phyloP scores from a whole-genome alignment of 2,329 filamentous ascomycete genomes.

The Trichoderma asperellum region DNA sequence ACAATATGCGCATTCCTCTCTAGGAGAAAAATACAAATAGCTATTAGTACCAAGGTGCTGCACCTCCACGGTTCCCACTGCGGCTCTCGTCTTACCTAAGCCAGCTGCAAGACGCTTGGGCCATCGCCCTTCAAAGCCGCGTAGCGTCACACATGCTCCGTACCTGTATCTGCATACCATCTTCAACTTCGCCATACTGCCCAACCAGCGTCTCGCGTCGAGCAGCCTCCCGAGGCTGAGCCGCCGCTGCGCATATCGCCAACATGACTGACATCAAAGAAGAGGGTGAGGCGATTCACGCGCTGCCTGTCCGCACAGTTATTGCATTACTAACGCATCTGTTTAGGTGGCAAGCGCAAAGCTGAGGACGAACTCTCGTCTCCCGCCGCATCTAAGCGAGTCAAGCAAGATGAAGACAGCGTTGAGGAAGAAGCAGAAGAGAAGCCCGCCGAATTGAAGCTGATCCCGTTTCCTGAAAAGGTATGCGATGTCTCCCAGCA shows the following conservation, averaged over 20 bases:
- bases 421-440: slow-evolving; percentile 40
- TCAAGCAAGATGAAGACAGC: slow-evolving; percentile 53
- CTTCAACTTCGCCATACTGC: slow-evolving; percentile 7
- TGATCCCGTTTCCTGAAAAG: slow-evolving; percentile 89
- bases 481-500: slow-evolving; percentile 47
- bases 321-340: neutral
- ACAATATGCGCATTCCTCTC: too few relatives aligned
- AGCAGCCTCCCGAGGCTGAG: neutral
- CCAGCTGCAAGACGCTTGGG: slow-evolving; percentile 17
- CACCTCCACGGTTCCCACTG: neutral
- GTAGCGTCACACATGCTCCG: slow-evolving; percentile 6
- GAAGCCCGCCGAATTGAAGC: slow-evolving; percentile 59
- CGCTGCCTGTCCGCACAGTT: neutral
- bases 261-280: slow-evolving; percentile 43
- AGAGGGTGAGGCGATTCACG: slow-evolving; percentile 42
- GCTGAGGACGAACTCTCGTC: slow-evolving; percentile 68
- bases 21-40: too few relatives aligned
- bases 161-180: neutral
- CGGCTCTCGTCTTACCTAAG: slow-evolving; percentile 4
- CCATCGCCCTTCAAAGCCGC: slow-evolving; percentile 5
- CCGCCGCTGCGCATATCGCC: neutral
- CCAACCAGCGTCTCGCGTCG: neutral
- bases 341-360: slow-evolving; percentile 69
- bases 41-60: too few relatives aligned
- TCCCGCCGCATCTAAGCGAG: slow-evolving; percentile 65